Evolutionary conservation across 768 basidiomycete genomes (phyloP).

Genomic region (Bullera alba): DNA sequence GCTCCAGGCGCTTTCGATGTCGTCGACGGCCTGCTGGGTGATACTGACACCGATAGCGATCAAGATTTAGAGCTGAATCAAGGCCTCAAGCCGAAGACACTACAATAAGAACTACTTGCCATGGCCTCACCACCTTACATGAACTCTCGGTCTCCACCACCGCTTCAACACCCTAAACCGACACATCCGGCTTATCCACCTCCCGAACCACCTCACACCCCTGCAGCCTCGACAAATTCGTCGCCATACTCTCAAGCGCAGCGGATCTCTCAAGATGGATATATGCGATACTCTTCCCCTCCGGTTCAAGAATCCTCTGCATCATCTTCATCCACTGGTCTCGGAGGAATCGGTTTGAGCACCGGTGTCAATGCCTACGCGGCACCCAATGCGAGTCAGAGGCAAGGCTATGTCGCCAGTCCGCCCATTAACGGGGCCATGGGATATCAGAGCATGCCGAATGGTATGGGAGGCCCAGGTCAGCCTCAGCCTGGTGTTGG

Average conservation of each 20-base stretch:
- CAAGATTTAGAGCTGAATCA: not conserved
- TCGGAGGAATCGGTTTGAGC: no score
- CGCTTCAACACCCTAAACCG: slow-evolving; percentile 44
- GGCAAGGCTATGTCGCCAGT: slow-evolving; percentile 14
- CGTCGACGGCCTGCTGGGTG: no score
- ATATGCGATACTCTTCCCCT: slow-evolving; percentile 38
- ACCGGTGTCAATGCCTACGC: slow-evolving; percentile 24
- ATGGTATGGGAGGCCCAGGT: not conserved
- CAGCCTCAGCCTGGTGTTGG: no score
- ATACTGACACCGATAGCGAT: no score
- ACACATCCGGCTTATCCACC: slow-evolving; percentile 45
- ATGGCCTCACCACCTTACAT: slow-evolving; percentile 35
- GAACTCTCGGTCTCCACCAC: slow-evolving; percentile 42
- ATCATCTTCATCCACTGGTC: slow-evolving; percentile 14
- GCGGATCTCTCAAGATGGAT: slow-evolving; percentile 40
- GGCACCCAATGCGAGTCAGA: slow-evolving; percentile 6
- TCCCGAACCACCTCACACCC: slow-evolving; percentile 42
- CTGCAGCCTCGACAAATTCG: slow-evolving; percentile 33
- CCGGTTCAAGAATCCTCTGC: slow-evolving; percentile 23
- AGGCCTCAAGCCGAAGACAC: not conserved
- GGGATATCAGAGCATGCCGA: slow-evolving; percentile 4
- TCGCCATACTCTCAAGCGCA: slow-evolving; percentile 41
- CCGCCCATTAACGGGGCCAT: not conserved
- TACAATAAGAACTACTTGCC: slow-evolving; percentile 3
- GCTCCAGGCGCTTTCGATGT: no score